Conservation (phyloP, 371 early-diverging fungal species). For the Phascolomyces articulosus region DNA sequence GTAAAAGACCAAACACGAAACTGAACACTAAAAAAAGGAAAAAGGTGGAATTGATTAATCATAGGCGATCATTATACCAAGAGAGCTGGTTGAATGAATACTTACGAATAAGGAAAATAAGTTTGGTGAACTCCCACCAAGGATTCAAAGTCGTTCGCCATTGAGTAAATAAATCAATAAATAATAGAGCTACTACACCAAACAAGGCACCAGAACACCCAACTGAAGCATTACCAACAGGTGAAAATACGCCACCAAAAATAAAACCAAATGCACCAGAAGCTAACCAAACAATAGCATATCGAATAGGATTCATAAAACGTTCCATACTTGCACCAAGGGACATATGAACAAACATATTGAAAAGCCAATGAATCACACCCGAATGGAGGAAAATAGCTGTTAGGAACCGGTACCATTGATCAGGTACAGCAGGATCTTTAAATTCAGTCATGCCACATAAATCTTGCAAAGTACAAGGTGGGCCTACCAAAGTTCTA, state of each 20-base stretch:
- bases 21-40: conserved; percentile 2
- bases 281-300: conserved; percentile 67
- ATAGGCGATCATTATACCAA: too few species aligned
- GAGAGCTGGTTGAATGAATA: too few species aligned
- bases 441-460: conserved; percentile 49
- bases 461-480: conserved; percentile 54
- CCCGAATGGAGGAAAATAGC: conserved; percentile 84
- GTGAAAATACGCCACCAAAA: conserved; percentile 69
- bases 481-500: conserved; percentile 24
- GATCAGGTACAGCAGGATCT: conserved; percentile 47
- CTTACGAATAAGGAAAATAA: conserved; percentile 13
- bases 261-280: conserved; percentile 77
- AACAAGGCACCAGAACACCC: conserved; percentile 80
- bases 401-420: conserved; percentile 76
- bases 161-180: conserved; percentile 71
- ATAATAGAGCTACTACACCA: conserved; percentile 70
- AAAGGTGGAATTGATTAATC: background rate
- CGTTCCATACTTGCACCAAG: conserved; percentile 69
- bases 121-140: conserved; percentile 36
- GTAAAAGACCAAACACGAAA: conserved; percentile 68
- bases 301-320: conserved; percentile 68
- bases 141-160: conserved; percentile 50
- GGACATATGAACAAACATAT: conserved; percentile 64
- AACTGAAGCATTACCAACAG: conserved; percentile 56
- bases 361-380: conserved; percentile 67